Evolutionary conservation across 73 alveolate genomes (phyloP), one percentile per base, ranked within the genome.

Genomic region (Paraurostyla sp.): DNA sequence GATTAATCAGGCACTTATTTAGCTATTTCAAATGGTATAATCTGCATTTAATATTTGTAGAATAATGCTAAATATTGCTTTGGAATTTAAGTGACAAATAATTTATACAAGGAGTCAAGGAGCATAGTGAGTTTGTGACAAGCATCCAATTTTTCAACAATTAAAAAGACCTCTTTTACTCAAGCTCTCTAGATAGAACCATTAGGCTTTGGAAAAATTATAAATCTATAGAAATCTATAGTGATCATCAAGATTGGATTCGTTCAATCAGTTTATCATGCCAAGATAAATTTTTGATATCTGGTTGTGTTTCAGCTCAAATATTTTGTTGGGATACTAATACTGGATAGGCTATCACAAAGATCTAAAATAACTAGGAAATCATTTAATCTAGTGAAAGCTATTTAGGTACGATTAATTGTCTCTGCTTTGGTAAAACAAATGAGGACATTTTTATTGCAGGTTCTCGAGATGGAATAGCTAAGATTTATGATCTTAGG

Each of bases 241-340:
- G 71, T 18, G 97, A 92, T 35, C 97, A 92, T 62, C 60, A 71
- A 43, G 97, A 92, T 81, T 92, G 97, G 97, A 91, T 92, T 18
- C 81, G 95, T 63, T 83, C 95, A 27, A 43, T 92, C 15, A 42
- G 92, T 18, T 71, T 92, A 27, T 27, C 92, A 7, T 29, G 88
- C 33, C 88, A 88, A 62, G 92, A 92, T 59, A 59, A 50, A 59
- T 80, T 69, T 71, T 88, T 92, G 59, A 60, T 92, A 58, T 87
- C 95, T 13, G 97, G 97, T 29, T 92, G 97, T 81, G 97, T 92
- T 29, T 71, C 92, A 41, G 88, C 93, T 2, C 85, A 88, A 25
- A 92, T 92, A 0, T 83, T 82, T 76, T 81, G 88, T 63, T 92
- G 97, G 97, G 97, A 92, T 92, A 58, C 92, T 0, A 85, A 80